Conservation (phyloP, 345 rosid genomes). For the Eutrema heterophyllum region DNA sequence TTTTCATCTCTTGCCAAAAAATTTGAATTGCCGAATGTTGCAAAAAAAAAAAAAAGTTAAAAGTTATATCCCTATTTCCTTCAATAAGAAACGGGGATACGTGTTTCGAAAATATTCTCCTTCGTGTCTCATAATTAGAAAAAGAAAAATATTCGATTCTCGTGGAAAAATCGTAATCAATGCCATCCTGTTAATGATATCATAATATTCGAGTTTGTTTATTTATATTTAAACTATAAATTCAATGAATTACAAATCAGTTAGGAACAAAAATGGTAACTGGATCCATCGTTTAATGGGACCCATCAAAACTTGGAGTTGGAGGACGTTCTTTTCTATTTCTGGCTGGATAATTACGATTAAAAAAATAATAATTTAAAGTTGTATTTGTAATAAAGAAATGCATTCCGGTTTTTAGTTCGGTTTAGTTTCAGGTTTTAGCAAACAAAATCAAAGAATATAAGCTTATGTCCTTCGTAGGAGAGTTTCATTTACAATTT, state of each 20-base stretch:
- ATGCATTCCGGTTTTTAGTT: too few species aligned
- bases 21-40: not conserved
- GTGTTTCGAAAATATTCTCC: not conserved
- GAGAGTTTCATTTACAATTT: too few species aligned
- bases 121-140: conserved; percentile 4
- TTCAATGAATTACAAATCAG: not conserved
- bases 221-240: not conserved
- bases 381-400: too few species aligned
- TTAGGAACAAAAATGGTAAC: conserved; percentile 12
- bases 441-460: too few species aligned
- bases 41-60: too few species aligned
- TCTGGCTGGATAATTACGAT: not conserved
- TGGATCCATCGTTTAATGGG: conserved; percentile 22
- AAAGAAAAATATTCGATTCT: conserved; percentile 14
- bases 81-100: not conserved
- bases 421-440: too few species aligned
- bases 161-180: conserved; percentile 16
- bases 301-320: conserved; percentile 12
- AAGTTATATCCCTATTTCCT: not conserved
- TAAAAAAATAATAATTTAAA: too few species aligned
- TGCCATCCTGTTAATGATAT: conserved; percentile 25
- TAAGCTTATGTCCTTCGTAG: too few species aligned
- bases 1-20: not conserved
- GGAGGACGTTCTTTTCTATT: conserved; percentile 3
- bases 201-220: not conserved